Conservation (phyloP, 2,329 filamentous ascomycete species). For the Ophiostoma tasmaniense region DNA sequence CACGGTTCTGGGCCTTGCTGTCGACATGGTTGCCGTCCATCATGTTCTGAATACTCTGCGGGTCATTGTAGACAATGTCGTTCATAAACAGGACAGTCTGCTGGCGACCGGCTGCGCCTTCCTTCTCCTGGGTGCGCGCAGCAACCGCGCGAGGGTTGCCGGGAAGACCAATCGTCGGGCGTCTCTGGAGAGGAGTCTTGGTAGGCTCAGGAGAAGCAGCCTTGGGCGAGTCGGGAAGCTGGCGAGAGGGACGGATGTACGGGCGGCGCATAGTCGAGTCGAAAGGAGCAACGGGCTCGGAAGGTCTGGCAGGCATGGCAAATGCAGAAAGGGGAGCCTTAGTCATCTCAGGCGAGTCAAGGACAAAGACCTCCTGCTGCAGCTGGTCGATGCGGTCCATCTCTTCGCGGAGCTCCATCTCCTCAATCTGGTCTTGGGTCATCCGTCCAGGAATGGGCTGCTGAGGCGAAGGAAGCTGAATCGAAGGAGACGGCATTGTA, state of each 20-base stretch:
- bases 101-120: conserved; percentile 27
- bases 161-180: conserved; percentile 40
- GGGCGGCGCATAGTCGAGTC: conserved; percentile 9
- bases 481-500: conserved; percentile 10
- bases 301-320: neutral
- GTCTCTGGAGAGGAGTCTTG: conserved; percentile 35
- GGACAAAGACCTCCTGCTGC: conserved; percentile 1
- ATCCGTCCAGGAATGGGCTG: neutral
- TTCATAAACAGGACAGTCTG: conserved; percentile 50
- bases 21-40: conserved; percentile 35
- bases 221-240: conserved; percentile 25
- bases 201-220: conserved; percentile 28
- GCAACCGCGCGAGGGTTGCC: conserved; percentile 37
- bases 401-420: conserved; percentile 1
- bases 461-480: conserved; percentile 9
- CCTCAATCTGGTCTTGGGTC: conserved; percentile 5
- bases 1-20: conserved; percentile 15
- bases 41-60: conserved; percentile 40
- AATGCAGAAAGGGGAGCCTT: neutral
- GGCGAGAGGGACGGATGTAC: conserved; percentile 28
- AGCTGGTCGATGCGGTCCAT: conserved; percentile 6
- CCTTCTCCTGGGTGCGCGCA: conserved; percentile 26
- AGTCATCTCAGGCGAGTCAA: neutral
- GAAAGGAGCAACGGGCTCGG: neutral
- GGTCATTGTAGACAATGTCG: conserved; percentile 47